Conservation (phyloP, 805 yeast genomes). For the Wickerhamiella galacta region DNA sequence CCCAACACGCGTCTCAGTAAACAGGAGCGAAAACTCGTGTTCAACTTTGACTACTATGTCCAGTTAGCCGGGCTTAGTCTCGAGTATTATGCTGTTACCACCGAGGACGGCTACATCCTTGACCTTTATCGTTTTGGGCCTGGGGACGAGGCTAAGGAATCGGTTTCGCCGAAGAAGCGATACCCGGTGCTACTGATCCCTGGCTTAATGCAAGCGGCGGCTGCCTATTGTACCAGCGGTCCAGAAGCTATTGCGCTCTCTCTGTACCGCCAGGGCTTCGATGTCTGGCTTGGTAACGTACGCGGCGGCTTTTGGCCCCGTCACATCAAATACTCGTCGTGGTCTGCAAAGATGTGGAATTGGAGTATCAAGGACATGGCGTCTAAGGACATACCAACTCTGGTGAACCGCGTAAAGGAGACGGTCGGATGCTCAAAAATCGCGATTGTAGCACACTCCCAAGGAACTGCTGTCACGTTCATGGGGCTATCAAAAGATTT, state of each 20-base stretch:
- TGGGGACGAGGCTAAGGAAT: conserved; percentile 16
- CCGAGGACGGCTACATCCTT: conserved; percentile 69
- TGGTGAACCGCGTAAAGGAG: conserved; percentile 43
- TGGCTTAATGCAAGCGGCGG: conserved; percentile 77
- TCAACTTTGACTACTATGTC: conserved; percentile 55
- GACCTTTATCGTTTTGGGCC: conserved; percentile 40
- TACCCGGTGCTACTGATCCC: conserved; percentile 66
- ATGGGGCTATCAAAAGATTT: conserved; percentile 40
- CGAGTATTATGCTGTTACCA: conserved; percentile 40
- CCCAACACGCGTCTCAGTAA: conserved; percentile 15
- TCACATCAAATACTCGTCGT: conserved; percentile 33
- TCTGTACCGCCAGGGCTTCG: conserved; percentile 65
- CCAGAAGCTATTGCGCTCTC: conserved; percentile 51
- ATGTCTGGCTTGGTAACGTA: conserved; percentile 89
- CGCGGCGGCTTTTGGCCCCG: conserved; percentile 69
- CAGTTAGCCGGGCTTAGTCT: conserved; percentile 42
- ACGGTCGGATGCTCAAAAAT: conserved; percentile 25
- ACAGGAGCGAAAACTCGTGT: conserved; percentile 25
- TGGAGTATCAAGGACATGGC: conserved; percentile 89
- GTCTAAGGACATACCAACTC: conserved; percentile 53
- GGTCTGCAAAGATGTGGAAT: conserved; percentile 57
- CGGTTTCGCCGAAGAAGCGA: conserved; percentile 26
- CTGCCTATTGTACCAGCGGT: conserved; percentile 75
- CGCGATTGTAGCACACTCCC: conserved; percentile 69
- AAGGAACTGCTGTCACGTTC: conserved; percentile 81